Evolutionary conservation across 495 filamentous ascomycete genomes (phyloP), one percentile per base, ranked within the genome.

Genomic region (Parachaetomium inaequale): DNA sequence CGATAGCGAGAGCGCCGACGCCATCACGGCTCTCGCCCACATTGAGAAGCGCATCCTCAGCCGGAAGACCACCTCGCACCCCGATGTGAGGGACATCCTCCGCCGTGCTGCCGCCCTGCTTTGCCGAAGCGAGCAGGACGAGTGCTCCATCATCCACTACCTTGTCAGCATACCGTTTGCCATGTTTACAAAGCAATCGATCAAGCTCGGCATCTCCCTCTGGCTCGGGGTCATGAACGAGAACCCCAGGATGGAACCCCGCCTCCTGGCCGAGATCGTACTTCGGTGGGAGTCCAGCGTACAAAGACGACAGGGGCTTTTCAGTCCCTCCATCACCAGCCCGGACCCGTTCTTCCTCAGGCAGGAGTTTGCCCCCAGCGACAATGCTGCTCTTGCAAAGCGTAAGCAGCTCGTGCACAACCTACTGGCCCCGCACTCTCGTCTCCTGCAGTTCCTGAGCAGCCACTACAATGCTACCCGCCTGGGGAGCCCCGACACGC

Each of bases 191-290:
- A 96, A 95, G 74, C 91, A 96, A 70, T 90, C 91, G 17, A 94
- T 99, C 70, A 95, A 96, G 67, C 85, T 96, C 10, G 95, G 95
- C 19, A 87, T 98, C 32, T 96, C 93, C 19, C 82, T 98, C 10
- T 99, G 95, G 95, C 84, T 96, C 46, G 92, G 93, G 29, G 88
- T 97, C 7, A 97, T 98, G 66, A 93, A 98, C 70, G 95, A 98
- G 69, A 98, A 96, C 68, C 92, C 93, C 17, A 82, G 81, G 50
- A 85, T 96, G 75, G 90, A 96, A 70, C 79, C 93, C 1, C 87
- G 89, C 49, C 84, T 99, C 51, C 70, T 98, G 25, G 83, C 84
- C 47, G 90, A 95, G 68, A 87, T 98, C 62, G 87, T 88, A 4
- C 86, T 89, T 66, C 85, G 89, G 52, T 99, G 94, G 91, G 92